Evolutionary conservation across 1,284 basidiomycete genomes (phyloP).

Genomic region (Cerrena zonata): DNA sequence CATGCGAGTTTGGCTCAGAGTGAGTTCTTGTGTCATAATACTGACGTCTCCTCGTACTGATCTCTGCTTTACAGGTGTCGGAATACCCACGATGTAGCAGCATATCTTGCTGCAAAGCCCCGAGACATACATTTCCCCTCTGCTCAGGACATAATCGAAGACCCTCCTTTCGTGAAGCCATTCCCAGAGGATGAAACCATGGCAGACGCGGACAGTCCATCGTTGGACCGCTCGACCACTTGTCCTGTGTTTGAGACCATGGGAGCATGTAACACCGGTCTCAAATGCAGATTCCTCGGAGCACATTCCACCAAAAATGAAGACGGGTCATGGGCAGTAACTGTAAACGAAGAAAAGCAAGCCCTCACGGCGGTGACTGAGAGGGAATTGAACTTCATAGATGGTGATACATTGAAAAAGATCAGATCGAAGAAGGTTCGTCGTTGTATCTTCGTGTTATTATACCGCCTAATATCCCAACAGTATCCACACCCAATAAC

Average conservation of each 20-base stretch:
- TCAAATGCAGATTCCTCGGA: slow-evolving; percentile 87
- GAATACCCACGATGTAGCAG: slow-evolving; percentile 72
- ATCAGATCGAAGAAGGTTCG: slow-evolving; percentile 65
- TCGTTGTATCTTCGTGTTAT: slow-evolving; percentile 3
- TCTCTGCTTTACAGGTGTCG: slow-evolving; percentile 58
- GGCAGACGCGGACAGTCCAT: slow-evolving; percentile 33
- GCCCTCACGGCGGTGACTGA: slow-evolving; percentile 44
- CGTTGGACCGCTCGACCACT: slow-evolving; percentile 42
- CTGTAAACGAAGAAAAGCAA: slow-evolving; percentile 56
- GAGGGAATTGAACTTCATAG: slow-evolving; percentile 74
- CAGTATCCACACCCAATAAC: slow-evolving; percentile 68
- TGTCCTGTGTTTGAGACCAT: slow-evolving; percentile 74
- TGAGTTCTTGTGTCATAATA: slow-evolving; percentile 31
- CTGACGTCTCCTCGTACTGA: not conserved
- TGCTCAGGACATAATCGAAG: slow-evolving; percentile 33
- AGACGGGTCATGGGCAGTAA: slow-evolving; percentile 36
- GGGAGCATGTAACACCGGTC: slow-evolving; percentile 82
- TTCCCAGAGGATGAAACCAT: slow-evolving; percentile 20
- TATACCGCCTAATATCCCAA: slow-evolving; percentile 4
- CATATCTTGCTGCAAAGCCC: slow-evolving; percentile 75
- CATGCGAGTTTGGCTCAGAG: slow-evolving; percentile 63
- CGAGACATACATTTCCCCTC: slow-evolving; percentile 63
- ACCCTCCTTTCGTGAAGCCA: slow-evolving; percentile 48
- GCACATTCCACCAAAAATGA: slow-evolving; percentile 55
- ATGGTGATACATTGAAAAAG: slow-evolving; percentile 48